Base-by-base conservation (phyloP, 2,329 filamentous ascomycete genomes). In the Aspergillus sp. region DNA sequence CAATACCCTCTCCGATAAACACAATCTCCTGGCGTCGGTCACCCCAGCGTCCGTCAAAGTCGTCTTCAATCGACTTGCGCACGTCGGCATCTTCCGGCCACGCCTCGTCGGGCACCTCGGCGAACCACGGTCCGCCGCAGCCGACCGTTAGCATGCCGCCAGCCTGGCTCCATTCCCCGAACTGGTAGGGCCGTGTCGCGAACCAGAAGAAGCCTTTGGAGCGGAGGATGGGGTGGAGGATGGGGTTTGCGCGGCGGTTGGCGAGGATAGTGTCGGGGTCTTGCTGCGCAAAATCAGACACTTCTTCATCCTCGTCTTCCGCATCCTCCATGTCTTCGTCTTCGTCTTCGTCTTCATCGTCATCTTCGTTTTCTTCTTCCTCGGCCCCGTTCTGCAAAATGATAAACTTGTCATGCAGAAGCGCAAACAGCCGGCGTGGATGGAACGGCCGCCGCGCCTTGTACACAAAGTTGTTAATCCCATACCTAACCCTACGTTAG, bases 1-100 rank as follows among this genome's bases (percentile, higher is more conserved):
- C 76, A 13, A 90, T 74, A 4, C 77, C 76, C 66, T 89, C 85
- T 0, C 87, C 87, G 52, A 90, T 89, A 54, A 90, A 87, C 2
- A 90, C 87, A 6, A 90, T 65, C 65, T 90, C 87, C 64, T 90
- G 86, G 2, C 86, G 76, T 1, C 86, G 76, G 59, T 90, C 87
- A 0, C 85, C 86, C 84, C 85, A 89, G 8, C 71, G 69, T 4
- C 69, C 71, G 26, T 73, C 65, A 48, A 82, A 80, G 52, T 82
- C 79, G 30, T 78, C 72, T 47, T 71, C 65, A 38, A 82, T 79
- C 10, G 76, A 76, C 40, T 72, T 65, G 20, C 71, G 61, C 2
- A 81, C 79, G 11, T 78, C 77, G 22, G 70, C 63, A 54, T 78
- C 76, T 10, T 77, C 76, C 0, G 74, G 77, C 74, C 78, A 79